Conservation (phyloP, 768 basidiomycete genomes). For the Collybiopsis confluens region DNA sequence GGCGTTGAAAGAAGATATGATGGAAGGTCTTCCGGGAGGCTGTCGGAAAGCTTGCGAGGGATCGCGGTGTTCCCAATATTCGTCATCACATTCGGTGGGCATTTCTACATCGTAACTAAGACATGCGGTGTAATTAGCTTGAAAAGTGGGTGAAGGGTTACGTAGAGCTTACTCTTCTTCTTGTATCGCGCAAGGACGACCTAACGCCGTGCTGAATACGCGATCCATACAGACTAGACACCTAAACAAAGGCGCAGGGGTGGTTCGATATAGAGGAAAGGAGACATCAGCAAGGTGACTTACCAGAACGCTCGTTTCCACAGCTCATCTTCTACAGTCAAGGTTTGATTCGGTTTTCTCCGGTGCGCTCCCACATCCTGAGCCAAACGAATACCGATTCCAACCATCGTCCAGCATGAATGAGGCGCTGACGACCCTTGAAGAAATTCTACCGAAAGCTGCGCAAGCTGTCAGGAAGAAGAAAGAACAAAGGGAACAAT, state of each 20-base stretch:
- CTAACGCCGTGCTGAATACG: conserved; percentile 34
- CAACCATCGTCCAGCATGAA: conserved; percentile 65
- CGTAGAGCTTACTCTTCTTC: conserved; percentile 47
- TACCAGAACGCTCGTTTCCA: conserved; percentile 16
- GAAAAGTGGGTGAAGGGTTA: background rate
- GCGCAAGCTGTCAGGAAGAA: background rate
- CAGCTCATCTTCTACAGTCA: conserved; percentile 11
- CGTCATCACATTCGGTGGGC: conserved; percentile 46
- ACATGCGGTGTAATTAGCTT: background rate
- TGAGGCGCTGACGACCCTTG: conserved; percentile 59
- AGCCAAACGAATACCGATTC: conserved; percentile 46
- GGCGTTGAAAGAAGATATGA: conserved; percentile 34
- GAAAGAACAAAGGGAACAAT: background rate
- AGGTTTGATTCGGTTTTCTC: conserved; percentile 16
- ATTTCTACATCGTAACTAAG: conserved; percentile 46
- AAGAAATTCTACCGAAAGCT: conserved; percentile 54
- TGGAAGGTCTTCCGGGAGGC: conserved; percentile 37
- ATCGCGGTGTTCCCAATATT: conserved; percentile 41
- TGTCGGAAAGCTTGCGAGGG: conserved; percentile 41
- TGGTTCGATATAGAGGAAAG: background rate
- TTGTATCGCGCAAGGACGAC: conserved; percentile 52
- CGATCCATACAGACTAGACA: conserved; percentile 13
- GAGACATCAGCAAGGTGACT: background rate
- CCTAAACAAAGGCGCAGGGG: background rate
- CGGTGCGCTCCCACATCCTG: conserved; percentile 53